Conservation (phyloP, 202 grass and related monocot species). For the Elaeis oleifera region DNA sequence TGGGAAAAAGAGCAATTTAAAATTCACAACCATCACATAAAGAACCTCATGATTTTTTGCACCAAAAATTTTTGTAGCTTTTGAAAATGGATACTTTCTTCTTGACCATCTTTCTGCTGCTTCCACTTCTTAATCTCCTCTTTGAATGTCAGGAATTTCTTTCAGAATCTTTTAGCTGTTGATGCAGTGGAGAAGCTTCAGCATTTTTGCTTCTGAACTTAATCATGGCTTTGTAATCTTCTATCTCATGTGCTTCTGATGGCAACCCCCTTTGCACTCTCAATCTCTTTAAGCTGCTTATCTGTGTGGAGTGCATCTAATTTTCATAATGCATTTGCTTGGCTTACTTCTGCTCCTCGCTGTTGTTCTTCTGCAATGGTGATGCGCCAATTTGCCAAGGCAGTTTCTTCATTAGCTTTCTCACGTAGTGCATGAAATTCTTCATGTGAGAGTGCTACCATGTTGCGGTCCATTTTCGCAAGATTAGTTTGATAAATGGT, state of each 20-base stretch:
- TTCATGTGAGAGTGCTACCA: not conserved
- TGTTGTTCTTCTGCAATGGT: not conserved
- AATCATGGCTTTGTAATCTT: no score
- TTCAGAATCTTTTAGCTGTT: no score
- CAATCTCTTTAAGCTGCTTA: not conserved
- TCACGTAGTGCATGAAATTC: not conserved
- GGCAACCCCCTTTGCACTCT: not conserved
- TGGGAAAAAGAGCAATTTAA: no score
- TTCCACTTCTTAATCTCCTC: no score
- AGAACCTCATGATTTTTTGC: no score
- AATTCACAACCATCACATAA: no score
- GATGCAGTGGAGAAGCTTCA: no score
- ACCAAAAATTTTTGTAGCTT: no score
- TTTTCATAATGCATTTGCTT: not conserved
- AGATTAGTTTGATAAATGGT: slow-evolving; percentile 8
- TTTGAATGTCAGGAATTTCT: no score
- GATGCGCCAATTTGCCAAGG: not conserved
- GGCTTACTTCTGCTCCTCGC: not conserved
- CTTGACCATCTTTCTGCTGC: no score
- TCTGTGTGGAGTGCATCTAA: not conserved
- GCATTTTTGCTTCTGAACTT: no score
- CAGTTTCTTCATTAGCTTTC: not conserved
- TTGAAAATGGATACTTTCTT: no score
- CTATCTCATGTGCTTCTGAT: slow-evolving; percentile 6
- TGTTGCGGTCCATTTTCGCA: not conserved